Evolutionary conservation across 805 yeast genomes (phyloP), one percentile per base, ranked within the genome.

Genomic region (Cyberlindnera mississippiensis): DNA sequence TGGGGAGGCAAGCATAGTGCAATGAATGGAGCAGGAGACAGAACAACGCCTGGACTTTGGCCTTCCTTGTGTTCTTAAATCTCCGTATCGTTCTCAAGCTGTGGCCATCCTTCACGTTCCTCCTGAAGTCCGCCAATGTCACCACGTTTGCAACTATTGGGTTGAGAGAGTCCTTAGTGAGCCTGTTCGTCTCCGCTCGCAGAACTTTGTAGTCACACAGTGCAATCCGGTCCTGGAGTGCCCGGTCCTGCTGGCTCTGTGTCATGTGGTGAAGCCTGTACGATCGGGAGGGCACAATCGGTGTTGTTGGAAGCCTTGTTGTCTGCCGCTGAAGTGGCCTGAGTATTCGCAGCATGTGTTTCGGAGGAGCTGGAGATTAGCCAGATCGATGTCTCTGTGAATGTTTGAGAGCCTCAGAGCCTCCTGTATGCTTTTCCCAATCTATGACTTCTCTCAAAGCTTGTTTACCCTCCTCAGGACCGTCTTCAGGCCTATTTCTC

Each of bases 11-110:
- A 5, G 40, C 29, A 19, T 37, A 43, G 32, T 51, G 57, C 17
- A 53, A 24, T 4, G 52, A 41, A 18, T 51, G 49, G 3, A 54
- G 32, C 5, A 54, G 28, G 6, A 54, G 28, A 13, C 42, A 38
- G 34, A 53, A 50, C 9, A 35, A 29, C 2, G 51, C 31, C 28
- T 51, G 51, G 1, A 35, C 10, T 13, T 36, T 41, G 5, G 45
- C 36, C 20, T 35, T 41, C 35, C 43, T 48, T 5, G 26, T 14
- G 35, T 36, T 28, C 33, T 42, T 35, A 33, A 37, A 27, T 11
- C 46, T 34, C 31, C 47, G 40, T 14, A 18, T 34, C 2, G 20
- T 22, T n/a, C 24, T 34, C 11, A 18, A 4, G 3, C 37, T 26
- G 30, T 41, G 33, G 3, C 20, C 31, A 20, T 43, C 46, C 18